These are phyloP conservation scores for Pleomassaria siparia DNA, from an alignment of 2,329 filamentous ascomycete species.

Conservation along the genomic window DNA sequence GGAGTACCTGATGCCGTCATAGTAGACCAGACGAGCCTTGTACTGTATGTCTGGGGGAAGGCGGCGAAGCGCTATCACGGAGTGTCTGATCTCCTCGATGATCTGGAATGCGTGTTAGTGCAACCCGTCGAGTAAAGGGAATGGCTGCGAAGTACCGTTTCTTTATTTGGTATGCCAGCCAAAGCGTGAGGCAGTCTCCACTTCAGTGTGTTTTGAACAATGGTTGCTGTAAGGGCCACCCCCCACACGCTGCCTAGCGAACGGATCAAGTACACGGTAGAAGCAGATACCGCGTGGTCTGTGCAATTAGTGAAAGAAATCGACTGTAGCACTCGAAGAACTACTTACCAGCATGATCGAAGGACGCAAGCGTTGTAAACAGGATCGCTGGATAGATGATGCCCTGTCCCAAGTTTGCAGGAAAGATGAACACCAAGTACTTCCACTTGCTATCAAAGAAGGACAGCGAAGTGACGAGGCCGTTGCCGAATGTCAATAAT, in stretches of 20 bases:
- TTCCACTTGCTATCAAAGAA: slow-evolving; percentile 50
- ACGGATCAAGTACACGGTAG: slow-evolving; percentile 64
- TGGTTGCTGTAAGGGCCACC: slow-evolving; percentile 63
- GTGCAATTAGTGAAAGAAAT: neutral
- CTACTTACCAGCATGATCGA: slow-evolving; percentile 59
- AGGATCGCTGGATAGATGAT: slow-evolving; percentile 53
- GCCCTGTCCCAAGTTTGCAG: slow-evolving; percentile 50
- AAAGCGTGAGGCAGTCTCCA: slow-evolving; percentile 57
- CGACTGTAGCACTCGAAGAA: neutral
- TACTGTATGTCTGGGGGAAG: slow-evolving; percentile 60
- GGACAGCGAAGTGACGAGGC: slow-evolving; percentile 43
- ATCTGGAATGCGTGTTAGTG: slow-evolving; percentile 45
- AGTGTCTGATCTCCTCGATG: slow-evolving; percentile 64
- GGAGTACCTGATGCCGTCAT: slow-evolving; percentile 58
- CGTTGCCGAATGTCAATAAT: slow-evolving; percentile 50
- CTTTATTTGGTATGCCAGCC: slow-evolving; percentile 59
- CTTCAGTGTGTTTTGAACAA: slow-evolving; percentile 64
- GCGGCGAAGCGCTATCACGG: slow-evolving; percentile 56
- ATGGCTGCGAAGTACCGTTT: slow-evolving; percentile 51
- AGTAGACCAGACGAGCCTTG: slow-evolving; percentile 60
- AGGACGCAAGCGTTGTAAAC: slow-evolving; percentile 64
- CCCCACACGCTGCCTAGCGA: slow-evolving; percentile 66
- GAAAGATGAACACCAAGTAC: slow-evolving; percentile 49
- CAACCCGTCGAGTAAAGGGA: neutral
- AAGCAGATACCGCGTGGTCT: slow-evolving; percentile 66